Conservation (phyloP, 1,139 yeast species). For the Blastobotrys arbuscula region DNA sequence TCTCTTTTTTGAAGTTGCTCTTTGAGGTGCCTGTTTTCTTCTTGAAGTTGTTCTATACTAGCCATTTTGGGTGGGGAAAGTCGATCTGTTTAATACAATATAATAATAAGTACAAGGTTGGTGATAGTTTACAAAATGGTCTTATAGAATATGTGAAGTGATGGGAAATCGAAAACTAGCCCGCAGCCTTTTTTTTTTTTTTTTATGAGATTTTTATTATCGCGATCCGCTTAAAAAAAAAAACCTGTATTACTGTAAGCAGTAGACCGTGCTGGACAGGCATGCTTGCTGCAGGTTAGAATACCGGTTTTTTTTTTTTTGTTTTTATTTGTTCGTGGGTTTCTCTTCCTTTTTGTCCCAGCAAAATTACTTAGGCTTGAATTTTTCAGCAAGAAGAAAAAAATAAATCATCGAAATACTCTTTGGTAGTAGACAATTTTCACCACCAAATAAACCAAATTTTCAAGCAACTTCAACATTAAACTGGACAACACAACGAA, state of each 20-base stretch:
- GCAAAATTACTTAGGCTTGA: neutral
- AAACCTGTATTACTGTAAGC: neutral
- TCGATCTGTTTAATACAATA: too few relatives aligned
- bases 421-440: too few relatives aligned
- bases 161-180: too few relatives aligned
- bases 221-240: neutral
- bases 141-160: too few relatives aligned
- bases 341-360: neutral
- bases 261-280: neutral
- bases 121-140: neutral
- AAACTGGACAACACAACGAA: neutral
- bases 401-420: too few relatives aligned
- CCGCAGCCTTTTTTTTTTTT: neutral
- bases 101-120: neutral
- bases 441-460: too few relatives aligned
- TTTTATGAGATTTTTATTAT: neutral
- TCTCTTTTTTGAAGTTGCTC: conserved; percentile 5
- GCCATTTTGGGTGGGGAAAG: too few relatives aligned
- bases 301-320: neutral
- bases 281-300: too few relatives aligned
- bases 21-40: conserved; percentile 4
- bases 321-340: neutral
- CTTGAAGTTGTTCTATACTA: conserved; percentile 2
- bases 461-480: too few relatives aligned
- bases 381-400: too few relatives aligned